Conservation (phyloP, 106 monocot species). For the Triglochin maritima region DNA sequence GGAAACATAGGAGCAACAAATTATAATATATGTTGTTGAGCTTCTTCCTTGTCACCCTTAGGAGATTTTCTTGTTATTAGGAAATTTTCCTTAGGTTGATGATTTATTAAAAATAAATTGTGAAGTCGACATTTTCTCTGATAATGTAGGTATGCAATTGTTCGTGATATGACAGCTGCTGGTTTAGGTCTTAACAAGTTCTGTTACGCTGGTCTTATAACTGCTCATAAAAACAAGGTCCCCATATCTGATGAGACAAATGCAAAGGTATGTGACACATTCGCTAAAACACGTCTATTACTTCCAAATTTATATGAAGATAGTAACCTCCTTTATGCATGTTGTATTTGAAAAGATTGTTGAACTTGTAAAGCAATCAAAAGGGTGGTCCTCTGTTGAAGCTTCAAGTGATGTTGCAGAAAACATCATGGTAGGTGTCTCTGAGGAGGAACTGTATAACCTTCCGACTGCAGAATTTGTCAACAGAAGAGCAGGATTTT, state of each 20-base stretch:
- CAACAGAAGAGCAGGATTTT: conserved; percentile 50
- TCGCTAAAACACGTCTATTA: neutral
- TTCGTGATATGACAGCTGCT: conserved; percentile 98
- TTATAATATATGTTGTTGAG: neutral
- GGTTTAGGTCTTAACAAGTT: conserved; percentile 90
- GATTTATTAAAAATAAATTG: neutral
- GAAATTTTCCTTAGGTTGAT: neutral
- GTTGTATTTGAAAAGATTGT: conserved; percentile 44
- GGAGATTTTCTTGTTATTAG: neutral
- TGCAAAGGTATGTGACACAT: conserved; percentile 40
- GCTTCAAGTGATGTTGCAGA: conserved; percentile 66
- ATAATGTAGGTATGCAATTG: conserved; percentile 55
- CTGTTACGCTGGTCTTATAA: conserved; percentile 96
- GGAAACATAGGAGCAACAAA: neutral
- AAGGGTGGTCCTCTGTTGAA: conserved; percentile 88
- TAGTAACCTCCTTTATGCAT: conserved; percentile 1
- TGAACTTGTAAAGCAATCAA: conserved; percentile 86
- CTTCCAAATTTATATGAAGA: neutral
- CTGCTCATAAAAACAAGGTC: conserved; percentile 73
- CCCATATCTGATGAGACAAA: conserved; percentile 57
- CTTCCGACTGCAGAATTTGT: conserved; percentile 75
- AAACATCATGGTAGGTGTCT: conserved; percentile 93
- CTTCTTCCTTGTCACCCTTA: neutral
- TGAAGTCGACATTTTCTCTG: conserved; percentile 4
- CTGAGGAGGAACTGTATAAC: conserved; percentile 90